Evolutionary conservation across 805 yeast species (phyloP).

Genomic region (Lachancea sp.): DNA sequence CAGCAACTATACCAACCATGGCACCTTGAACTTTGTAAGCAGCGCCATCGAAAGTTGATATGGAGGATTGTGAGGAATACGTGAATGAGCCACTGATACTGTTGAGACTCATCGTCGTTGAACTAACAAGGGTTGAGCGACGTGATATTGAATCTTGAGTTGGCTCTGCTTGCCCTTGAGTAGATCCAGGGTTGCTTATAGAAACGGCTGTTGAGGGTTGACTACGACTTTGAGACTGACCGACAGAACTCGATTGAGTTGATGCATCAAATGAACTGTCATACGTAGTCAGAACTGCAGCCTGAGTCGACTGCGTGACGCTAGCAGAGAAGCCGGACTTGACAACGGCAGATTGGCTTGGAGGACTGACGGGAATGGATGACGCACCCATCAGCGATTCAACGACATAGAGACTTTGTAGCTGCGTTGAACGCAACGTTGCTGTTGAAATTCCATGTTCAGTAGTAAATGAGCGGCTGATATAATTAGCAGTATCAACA

Average conservation of each 20-base stretch:
- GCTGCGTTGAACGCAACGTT: neutral
- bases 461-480: neutral
- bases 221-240: neutral
- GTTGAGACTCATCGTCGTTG: neutral
- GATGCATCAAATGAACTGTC: neutral
- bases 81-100: neutral
- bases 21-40: neutral
- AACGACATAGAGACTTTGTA: neutral
- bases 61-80: neutral
- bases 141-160: too few species aligned
- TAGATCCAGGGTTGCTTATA: too few species aligned
- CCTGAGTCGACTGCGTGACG: constrained; percentile 2
- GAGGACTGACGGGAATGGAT: neutral
- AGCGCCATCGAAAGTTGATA: constrained; percentile 6
- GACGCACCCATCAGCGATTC: neutral
- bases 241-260: neutral
- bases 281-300: constrained; percentile 6
- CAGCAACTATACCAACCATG: neutral
- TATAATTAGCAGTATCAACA: neutral
- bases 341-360: neutral
- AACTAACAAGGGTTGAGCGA: neutral
- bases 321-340: neutral
- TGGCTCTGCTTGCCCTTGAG: too few species aligned
- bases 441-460: neutral
- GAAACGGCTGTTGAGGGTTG: neutral